Evolutionary conservation across 106 monocot species (phyloP), one percentile per base, ranked within the genome.

Genomic region (Allium cepa): DNA sequence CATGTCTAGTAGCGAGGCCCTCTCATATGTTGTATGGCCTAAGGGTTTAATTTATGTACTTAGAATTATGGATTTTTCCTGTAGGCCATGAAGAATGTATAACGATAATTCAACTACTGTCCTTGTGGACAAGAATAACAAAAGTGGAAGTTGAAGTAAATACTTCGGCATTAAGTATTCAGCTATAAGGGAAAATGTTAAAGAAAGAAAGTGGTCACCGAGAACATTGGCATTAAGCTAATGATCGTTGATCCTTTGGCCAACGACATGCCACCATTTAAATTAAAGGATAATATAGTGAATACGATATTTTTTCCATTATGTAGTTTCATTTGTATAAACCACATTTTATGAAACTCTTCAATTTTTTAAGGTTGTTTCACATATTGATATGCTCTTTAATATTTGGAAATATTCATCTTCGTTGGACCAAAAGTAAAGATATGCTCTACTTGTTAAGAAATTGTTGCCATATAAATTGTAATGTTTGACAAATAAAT

Each of bases 121-220:
- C 3, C 58, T 69, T n/a, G 45, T 57, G 56, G 56, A 56, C 14
- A 78, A 65, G 10, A 72, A 67, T 56, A 69, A 69, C 26, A 78
- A 78, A 12, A 50, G 10, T 22, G 51, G 49, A 55, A 60, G 50
- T 26, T 12, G 46, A n/a, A n/a, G n/a, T n/a, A n/a, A n/a, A n/a
- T n/a, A n/a, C n/a, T n/a, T n/a, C n/a, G n/a, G n/a, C n/a, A 50
- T 78, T 11, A 78, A 72, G 11, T 72, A 59, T 17, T 15, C 50
- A 8, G 72, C 56, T 59, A 65, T 67, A 6, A 78, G 45, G 8
- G 57, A 78, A 46, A 17, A 12, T 36, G 71, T 66, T 11, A 45
- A 72, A 14, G 58, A 10, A 7, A 72, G 3, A n/a, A 49, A 53
- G 48, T 78, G 0, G 8, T 11, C 48, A 60, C 61, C 61, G 48